These are phyloP conservation scores for Leonotis leonurus DNA, from an alignment of 257 asterid genomes.

Conservation along the genomic window DNA sequence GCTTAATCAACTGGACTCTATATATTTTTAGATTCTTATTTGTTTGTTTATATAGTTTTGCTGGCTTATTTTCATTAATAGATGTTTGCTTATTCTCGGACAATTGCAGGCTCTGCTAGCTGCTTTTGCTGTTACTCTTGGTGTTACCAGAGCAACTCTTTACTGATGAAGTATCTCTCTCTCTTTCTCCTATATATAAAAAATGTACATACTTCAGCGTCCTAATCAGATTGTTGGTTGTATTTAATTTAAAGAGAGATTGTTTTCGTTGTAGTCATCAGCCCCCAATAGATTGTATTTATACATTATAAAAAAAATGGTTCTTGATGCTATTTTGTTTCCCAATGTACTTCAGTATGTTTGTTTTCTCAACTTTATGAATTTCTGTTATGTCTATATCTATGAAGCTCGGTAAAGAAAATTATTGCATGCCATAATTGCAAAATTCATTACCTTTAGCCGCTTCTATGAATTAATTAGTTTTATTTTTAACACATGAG, in stretches of 20 bases:
- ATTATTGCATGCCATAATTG: too few relatives aligned
- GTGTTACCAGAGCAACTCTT: slow-evolving; percentile 53
- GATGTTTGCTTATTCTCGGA: not conserved
- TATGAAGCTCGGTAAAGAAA: too few relatives aligned
- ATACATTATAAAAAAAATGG: too few relatives aligned
- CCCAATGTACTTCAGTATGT: not conserved
- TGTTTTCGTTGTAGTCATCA: not conserved
- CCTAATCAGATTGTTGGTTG: slow-evolving; percentile 2
- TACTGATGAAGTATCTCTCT: slow-evolving; percentile 59
- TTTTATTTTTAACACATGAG: too few relatives aligned
- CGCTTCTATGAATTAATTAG: too few relatives aligned
- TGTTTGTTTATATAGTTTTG: not conserved
- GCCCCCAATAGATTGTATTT: not conserved
- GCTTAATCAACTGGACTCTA: not conserved
- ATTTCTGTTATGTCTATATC: too few relatives aligned
- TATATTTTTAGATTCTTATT: not conserved
- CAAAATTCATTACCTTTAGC: too few relatives aligned
- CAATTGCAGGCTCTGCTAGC: slow-evolving; percentile 61
- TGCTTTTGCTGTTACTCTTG: slow-evolving; percentile 63
- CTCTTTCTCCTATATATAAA: too few relatives aligned
- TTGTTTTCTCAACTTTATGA: too few relatives aligned
- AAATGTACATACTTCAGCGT: slow-evolving; percentile 31
- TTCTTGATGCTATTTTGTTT: not conserved
- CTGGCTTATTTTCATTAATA: too few relatives aligned
- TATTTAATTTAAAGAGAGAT: not conserved